Evolutionary conservation across 331 rosid species (phyloP), one percentile per base, ranked within the genome.

Genomic region (Malus hybrid): DNA sequence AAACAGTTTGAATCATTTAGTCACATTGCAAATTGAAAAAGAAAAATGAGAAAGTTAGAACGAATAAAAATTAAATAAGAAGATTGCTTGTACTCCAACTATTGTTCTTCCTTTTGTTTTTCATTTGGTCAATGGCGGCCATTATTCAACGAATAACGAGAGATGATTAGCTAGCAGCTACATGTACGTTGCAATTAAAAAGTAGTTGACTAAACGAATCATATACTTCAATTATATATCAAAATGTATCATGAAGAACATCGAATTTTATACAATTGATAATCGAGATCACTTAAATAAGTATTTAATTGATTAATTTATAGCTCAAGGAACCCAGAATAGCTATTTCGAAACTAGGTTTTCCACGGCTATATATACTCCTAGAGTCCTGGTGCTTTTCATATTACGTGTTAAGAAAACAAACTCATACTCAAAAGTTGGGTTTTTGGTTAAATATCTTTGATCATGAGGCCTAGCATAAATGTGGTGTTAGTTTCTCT

Each of bases 401-500:
- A 19, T 31, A 60, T 60, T 60, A 32, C 39, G 9, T 39, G 56
- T 55, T 67, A 50, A 3, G 29, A 24, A 56, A 34, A 27, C 24
- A 55, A 33, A 42, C 22, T 27, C 63, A 8, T n/a, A 20, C 31
- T 57, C 31, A 20, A n/a, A 57, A n/a, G 6, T 18, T 70, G 29
- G 44, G 18, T 70, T 70, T 6, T 57, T n/a, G 29, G 6, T 4
- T 16, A 16, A 6, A 50, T 57, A 22, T 20, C 2, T 57, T 20
- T 7, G 5, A 61, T 29, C 42, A 78, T 78, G 77, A 55, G 65
- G 64, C 69, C 65, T 68, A 44, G 46, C 34, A 4, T 32, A 14
- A 10, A 70, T 2, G 54, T 42, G 62, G 24, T 67, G 46, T 48
- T 79, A 19, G 13, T 83, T 80, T 76, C 74, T 57, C 60, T 65